Conservation (phyloP, 371 early-diverging fungal genomes). For the Mortierella polycephala region DNA sequence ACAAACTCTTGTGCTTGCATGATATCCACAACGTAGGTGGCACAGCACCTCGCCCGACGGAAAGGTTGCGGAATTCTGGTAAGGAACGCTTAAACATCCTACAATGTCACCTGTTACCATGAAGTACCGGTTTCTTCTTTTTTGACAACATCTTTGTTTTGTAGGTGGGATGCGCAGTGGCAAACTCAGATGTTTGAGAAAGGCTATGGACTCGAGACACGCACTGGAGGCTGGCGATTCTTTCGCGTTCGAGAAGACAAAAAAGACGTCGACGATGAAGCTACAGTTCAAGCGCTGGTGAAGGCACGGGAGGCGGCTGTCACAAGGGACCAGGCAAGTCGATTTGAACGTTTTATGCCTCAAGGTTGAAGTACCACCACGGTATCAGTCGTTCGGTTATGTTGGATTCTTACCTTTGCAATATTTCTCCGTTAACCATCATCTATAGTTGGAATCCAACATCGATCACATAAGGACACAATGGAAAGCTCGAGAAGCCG, state of each 20-base stretch:
- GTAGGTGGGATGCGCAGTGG: slow-evolving; percentile 69
- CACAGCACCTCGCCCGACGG: slow-evolving; percentile 71
- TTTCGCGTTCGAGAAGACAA: slow-evolving; percentile 78
- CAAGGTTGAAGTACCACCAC: not conserved
- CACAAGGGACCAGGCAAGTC: slow-evolving; percentile 56
- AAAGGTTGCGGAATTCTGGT: slow-evolving; percentile 69
- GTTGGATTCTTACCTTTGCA: no score
- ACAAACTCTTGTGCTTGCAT: not conserved
- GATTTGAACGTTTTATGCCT: not conserved
- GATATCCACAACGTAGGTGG: slow-evolving; percentile 62
- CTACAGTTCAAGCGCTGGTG: slow-evolving; percentile 63
- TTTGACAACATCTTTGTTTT: not conserved
- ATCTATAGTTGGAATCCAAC: slow-evolving; percentile 30
- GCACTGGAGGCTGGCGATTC: slow-evolving; percentile 76
- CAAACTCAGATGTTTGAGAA: slow-evolving; percentile 69
- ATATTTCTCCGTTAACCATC: not conserved
- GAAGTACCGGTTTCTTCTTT: no score
- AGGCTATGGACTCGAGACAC: slow-evolving; percentile 66
- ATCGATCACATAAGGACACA: slow-evolving; percentile 47
- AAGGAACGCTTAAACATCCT: slow-evolving; percentile 2
- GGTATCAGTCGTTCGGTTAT: no score
- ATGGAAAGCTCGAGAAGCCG: slow-evolving; percentile 51
- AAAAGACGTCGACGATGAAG: slow-evolving; percentile 74
- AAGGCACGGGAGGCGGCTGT: slow-evolving; percentile 66
- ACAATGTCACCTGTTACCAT: not conserved